Evolutionary conservation across 2,329 filamentous ascomycete species (phyloP), one percentile per base, ranked within the genome.

Genomic region (Ascochyta viciae-villosae): DNA sequence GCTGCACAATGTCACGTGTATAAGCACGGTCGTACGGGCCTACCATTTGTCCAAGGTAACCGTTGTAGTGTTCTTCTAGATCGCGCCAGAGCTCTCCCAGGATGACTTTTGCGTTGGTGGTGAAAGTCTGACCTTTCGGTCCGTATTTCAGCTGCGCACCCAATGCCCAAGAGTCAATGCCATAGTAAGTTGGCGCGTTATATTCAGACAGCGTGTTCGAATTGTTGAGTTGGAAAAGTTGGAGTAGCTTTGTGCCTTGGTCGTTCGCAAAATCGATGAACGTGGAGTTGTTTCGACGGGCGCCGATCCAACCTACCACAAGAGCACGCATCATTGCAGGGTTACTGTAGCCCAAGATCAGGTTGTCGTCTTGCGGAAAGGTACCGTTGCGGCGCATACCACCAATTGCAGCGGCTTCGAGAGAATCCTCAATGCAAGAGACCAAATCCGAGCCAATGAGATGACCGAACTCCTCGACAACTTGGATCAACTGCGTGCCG

Each of bases 121-220:
- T 56, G 15, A 77, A 75, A 27, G 61, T 54, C 2, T 68, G 62
- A 42, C 67, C 65, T 22, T 50, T 46, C 1, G 73, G 68, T 0
- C 75, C 76, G 54, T 78, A 78, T 24, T 72, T 73, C 13, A 77
- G 71, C 50, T 72, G 75, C 15, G 74, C 74, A 0, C 68, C 75
- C 3, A 81, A 69, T 0, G 76, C 76, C 74, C 75, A 79, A 33
- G 73, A 60, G 50, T 78, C 76, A 62, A 78, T 76, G 40, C 77
- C 76, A 51, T 78, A 78, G 63, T 78, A 78, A 2, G 72, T 78
- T 3, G 77, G 76, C 2, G 74, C 71, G 37, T 78, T 78, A 63
- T 78, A 78, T 56, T 78, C 77, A 9, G 68, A 72, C 1, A 78
- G 61, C 69, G 61, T 70, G 47, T 75, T 66, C 6, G 47, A 48